These are phyloP conservation scores for Porcisia hertigi DNA, from an alignment of 208 protist species.

Conservation along the genomic window DNA sequence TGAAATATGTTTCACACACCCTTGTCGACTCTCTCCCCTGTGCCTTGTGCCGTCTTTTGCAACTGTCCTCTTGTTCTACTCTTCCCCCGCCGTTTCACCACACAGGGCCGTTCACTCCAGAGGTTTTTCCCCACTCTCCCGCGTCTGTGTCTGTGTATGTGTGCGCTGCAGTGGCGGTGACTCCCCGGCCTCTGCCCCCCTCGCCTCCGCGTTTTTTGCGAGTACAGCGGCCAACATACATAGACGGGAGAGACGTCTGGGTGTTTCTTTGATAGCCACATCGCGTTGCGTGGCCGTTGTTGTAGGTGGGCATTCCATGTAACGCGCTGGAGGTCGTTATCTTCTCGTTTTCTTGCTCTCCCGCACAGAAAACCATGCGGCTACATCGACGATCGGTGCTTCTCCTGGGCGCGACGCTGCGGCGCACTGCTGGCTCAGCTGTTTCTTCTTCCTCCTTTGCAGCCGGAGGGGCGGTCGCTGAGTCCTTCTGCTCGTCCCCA, in stretches of 20 bases:
- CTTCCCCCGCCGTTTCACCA: neutral
- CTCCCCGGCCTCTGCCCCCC: neutral
- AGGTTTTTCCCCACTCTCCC: neutral
- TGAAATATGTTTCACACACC: too few relatives aligned
- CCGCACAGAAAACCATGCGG: neutral
- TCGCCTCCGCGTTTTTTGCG: neutral
- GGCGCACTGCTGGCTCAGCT: neutral
- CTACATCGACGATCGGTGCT: conserved; percentile 4
- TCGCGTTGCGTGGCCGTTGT: neutral
- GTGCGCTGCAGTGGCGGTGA: neutral
- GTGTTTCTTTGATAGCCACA: neutral
- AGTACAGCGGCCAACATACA: neutral
- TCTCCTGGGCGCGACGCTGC: neutral
- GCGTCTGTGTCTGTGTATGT: neutral
- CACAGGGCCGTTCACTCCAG: neutral
- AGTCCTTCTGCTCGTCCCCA: neutral
- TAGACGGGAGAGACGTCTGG: neutral
- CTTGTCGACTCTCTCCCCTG: too few relatives aligned
- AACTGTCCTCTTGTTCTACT: neutral
- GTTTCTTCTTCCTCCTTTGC: neutral
- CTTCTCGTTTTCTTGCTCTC: neutral
- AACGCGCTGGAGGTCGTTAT: neutral
- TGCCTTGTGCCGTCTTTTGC: too few relatives aligned
- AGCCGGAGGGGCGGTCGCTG: neutral
- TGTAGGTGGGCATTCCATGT: neutral